Evolutionary conservation across 139 green algal genomes (phyloP).

Genomic region (Auxenochlorella protothecoides): DNA sequence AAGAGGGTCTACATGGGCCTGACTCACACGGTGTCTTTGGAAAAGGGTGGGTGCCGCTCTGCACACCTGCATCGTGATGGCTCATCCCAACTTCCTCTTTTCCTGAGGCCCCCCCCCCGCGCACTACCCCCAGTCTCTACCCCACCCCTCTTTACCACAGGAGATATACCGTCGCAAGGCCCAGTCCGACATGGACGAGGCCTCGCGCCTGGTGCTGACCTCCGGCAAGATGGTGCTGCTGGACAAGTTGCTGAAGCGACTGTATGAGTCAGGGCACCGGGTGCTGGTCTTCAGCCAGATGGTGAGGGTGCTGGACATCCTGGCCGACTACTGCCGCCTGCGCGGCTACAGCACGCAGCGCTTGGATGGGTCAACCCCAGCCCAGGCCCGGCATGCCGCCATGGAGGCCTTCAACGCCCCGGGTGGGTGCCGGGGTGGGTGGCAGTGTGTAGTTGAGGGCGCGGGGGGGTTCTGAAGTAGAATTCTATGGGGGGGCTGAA

Average conservation of each 20-base stretch:
- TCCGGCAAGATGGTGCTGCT: constrained; percentile 85
- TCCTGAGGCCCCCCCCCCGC: background rate
- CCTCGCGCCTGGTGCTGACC: constrained; percentile 58
- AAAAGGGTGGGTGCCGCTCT: too few relatives aligned
- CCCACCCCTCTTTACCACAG: constrained; percentile 7
- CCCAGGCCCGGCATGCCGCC: constrained; percentile 55
- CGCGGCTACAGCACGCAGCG: constrained; percentile 79
- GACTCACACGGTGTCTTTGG: too few relatives aligned
- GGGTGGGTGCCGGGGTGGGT: constrained; percentile 2
- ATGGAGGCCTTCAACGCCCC: constrained; percentile 96
- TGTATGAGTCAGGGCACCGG: constrained; percentile 70
- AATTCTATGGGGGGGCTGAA: too few relatives aligned
- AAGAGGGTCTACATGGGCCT: too few relatives aligned
- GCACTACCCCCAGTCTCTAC: background rate
- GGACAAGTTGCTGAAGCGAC: constrained; percentile 81
- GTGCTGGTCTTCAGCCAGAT: constrained; percentile 89
- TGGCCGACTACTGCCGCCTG: constrained; percentile 79
- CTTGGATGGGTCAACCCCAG: constrained; percentile 82
- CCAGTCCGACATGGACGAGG: constrained; percentile 31
- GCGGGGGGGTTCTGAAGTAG: too few relatives aligned
- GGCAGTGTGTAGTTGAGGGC: too few relatives aligned
- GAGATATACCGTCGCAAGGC: constrained; percentile 46
- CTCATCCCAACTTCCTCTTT: background rate
- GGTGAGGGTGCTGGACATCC: constrained; percentile 89
- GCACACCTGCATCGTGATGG: background rate